Base-by-base conservation (phyloP, 2,329 filamentous ascomycete genomes). In the Scolecobasidium constrictum region DNA sequence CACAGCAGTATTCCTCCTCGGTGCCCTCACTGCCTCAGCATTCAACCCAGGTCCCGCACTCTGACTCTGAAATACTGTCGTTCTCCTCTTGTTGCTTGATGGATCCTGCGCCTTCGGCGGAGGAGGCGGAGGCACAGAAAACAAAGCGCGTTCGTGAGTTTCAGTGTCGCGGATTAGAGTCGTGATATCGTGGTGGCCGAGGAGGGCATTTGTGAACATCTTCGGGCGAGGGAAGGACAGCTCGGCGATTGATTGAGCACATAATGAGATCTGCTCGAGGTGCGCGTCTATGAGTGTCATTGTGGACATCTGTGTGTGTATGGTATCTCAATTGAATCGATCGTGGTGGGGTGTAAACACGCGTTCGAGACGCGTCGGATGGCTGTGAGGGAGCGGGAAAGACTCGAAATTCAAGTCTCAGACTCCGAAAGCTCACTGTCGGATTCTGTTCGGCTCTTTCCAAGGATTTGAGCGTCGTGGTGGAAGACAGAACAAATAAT, bases 131-230 rank as follows among this genome's bases (percentile, higher is more conserved):
- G 90, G 87, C 1, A 94, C 81, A 28, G 90, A 93, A 68, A 96
- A 98, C 15, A 98, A 77, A 5, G 90, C 90, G 55, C 88, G 83
- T 62, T 98, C 92, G 65, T 96, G 90, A 17, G 83, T 68, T 63
- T 98, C 92, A 3, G 90, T 95, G 60, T 98, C 92, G 47, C 92
- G 84, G 55, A 98, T 95, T 38, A 98, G 69, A 11, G 85, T 77
- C 3, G 92, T 96, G 52, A 98, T 96, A 61, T 98, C 92, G 61
- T 88, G 81, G 51, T 80, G 80, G 44, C 82, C 80, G 38, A 96
- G 78, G 31, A 98, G 74, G 23, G 92, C 87, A 60, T 94, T 95
- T 52, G 88, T 92, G 66, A 96, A 98, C 56, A 92, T 87, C 55
- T 86, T 93, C n/a, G 90, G 86, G 2, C 77, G 77, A 33, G 86